Conservation (phyloP, 768 basidiomycete species). For the Amyloporia xantha region DNA sequence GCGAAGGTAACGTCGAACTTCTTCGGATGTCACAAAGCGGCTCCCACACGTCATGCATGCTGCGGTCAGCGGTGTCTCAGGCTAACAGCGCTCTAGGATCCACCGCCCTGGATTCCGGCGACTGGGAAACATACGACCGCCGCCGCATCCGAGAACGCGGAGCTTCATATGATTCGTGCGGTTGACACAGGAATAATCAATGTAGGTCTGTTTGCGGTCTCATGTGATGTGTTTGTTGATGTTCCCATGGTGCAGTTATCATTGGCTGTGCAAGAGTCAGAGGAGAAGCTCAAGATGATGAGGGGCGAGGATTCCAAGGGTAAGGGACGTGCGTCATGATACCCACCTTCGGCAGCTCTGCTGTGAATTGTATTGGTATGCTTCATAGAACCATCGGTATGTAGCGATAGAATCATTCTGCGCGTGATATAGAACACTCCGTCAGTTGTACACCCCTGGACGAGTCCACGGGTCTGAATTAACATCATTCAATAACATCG, state of each 20-base stretch:
- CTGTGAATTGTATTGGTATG: too few species aligned
- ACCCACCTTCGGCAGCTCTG: too few species aligned
- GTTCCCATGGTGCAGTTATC: constrained; percentile 44
- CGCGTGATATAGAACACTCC: too few species aligned
- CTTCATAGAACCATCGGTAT: too few species aligned
- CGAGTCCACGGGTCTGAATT: background rate
- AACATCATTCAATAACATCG: background rate
- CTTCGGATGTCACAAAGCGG: too few species aligned
- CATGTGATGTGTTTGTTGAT: background rate
- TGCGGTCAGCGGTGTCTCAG: background rate
- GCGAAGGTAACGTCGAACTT: constrained; percentile 31
- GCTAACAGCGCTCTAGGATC: constrained; percentile 54
- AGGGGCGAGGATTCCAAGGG: constrained; percentile 15
- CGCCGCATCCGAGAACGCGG: constrained; percentile 56
- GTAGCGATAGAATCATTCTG: too few species aligned
- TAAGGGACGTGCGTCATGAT: constrained; percentile 15
- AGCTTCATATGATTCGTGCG: constrained; percentile 69
- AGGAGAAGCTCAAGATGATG: constrained; percentile 44
- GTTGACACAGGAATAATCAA: constrained; percentile 83
- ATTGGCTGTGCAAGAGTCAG: constrained; percentile 75
- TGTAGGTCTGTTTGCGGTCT: constrained; percentile 33
- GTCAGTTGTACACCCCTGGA: too few species aligned
- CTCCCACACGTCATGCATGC: background rate
- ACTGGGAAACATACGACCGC: constrained; percentile 60
- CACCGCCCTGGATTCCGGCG: constrained; percentile 78